Conservation (phyloP, 164 flowering plant genomes). For the Aristolochia contorta region DNA sequence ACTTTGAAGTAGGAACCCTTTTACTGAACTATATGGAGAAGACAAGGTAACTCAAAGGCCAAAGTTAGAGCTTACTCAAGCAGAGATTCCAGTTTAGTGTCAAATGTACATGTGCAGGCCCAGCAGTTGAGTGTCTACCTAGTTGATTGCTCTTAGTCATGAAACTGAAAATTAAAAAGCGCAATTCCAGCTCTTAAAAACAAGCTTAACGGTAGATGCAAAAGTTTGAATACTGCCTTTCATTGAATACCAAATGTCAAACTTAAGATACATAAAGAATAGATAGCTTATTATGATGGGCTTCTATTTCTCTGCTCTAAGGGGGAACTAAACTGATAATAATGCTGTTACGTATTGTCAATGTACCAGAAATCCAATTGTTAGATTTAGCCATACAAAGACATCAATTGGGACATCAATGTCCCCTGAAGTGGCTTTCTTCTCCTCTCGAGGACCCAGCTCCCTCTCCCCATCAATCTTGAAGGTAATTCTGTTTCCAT, state of each 20-base stretch:
- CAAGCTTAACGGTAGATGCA: too few relatives aligned
- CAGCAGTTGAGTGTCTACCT: too few relatives aligned
- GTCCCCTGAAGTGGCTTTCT: slow-evolving; percentile 39
- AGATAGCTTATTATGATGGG: background rate
- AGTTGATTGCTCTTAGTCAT: too few relatives aligned
- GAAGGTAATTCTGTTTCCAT: slow-evolving; percentile 21
- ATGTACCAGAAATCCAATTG: slow-evolving; percentile 29
- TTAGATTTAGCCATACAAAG: slow-evolving; percentile 27
- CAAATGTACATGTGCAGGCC: too few relatives aligned
- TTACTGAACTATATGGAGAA: slow-evolving; percentile 24
- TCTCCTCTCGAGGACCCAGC: slow-evolving; percentile 56
- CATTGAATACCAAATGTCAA: too few relatives aligned
- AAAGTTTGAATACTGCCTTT: too few relatives aligned
- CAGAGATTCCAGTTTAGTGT: too few relatives aligned
- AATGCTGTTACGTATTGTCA: background rate
- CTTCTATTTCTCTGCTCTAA: background rate
- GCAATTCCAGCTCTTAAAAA: too few relatives aligned
- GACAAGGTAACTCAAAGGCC: slow-evolving; percentile 20
- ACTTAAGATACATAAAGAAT: too few relatives aligned
- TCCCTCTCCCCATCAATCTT: slow-evolving; percentile 33
- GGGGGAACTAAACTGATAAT: background rate
- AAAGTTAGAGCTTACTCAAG: background rate
- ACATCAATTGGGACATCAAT: slow-evolving; percentile 26
- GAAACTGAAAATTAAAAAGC: too few relatives aligned
- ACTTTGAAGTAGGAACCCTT: slow-evolving; percentile 25